Percentiles rank a stretch among this genome's conserved stretches.
Evolutionary conservation across 441 rosid genomes (phyloP).

Genomic region (Corymbia citriodora): DNA sequence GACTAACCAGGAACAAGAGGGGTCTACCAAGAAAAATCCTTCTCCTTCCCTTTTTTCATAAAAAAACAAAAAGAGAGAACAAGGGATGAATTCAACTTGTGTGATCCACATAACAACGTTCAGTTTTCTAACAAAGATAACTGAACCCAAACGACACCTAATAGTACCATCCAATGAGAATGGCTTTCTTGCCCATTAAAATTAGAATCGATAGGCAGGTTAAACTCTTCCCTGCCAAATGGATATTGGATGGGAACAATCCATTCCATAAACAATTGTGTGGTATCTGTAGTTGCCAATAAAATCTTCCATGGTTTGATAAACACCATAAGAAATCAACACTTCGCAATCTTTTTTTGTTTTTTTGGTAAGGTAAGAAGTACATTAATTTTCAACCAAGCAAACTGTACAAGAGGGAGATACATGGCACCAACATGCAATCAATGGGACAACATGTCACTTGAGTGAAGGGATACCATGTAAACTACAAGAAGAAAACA

Average conservation of each 20-base stretch:
- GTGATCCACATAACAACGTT: neutral
- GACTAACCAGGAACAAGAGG: neutral
- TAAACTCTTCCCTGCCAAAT: neutral
- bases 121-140: neutral
- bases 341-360: neutral
- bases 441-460: no score
- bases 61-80: neutral
- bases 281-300: neutral
- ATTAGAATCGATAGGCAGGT: neutral
- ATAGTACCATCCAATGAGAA: neutral
- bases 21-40: neutral
- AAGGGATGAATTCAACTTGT: neutral
- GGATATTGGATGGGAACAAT: neutral
- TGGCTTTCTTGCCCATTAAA: neutral
- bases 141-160: neutral
- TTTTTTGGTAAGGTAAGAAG: no score
- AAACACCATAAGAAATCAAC: neutral
- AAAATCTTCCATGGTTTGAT: neutral
- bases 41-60: neutral
- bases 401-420: no score
- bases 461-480: no score
- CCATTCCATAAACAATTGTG: neutral
- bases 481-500: no score
- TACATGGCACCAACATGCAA: no score
- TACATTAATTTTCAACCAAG: no score